Conservation (phyloP, 495 filamentous ascomycete species). For the Trichoderma erinaceum region DNA sequence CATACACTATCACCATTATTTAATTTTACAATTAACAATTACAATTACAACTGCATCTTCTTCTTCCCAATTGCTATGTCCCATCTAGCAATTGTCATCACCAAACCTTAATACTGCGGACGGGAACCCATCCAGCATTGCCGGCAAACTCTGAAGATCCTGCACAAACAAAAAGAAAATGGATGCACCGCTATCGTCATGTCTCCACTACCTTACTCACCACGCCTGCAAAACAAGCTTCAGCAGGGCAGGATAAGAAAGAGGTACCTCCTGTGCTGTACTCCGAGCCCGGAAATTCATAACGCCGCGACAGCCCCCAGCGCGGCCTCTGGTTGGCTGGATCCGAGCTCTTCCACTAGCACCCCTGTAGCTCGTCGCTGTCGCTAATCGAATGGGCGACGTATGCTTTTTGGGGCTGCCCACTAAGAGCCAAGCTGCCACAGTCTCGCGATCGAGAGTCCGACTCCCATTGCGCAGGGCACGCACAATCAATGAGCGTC, state of each 20-base stretch:
- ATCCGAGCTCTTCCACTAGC: neutral
- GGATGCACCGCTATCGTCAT: neutral
- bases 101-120: no score
- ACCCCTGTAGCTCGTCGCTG: constrained; percentile 5
- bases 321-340: constrained; percentile 8
- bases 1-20: no score
- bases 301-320: neutral
- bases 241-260: neutral
- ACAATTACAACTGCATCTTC: neutral
- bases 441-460: constrained; percentile 12
- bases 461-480: constrained; percentile 19
- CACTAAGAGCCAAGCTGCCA: constrained; percentile 5
- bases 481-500: constrained; percentile 34
- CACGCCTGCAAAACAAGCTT: neutral
- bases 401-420: constrained; percentile 14
- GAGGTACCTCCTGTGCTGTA: neutral
- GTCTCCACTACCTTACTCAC: neutral
- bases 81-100: no score
- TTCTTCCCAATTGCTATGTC: neutral
- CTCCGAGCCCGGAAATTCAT: constrained; percentile 1
- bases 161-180: neutral
- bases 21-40: no score
- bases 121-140: neutral
- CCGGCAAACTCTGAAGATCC: neutral
- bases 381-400: constrained; percentile 13